These are phyloP conservation scores for Chenopodium formosanum DNA, from an alignment of 148 eudicot species.

Conservation along the genomic window DNA sequence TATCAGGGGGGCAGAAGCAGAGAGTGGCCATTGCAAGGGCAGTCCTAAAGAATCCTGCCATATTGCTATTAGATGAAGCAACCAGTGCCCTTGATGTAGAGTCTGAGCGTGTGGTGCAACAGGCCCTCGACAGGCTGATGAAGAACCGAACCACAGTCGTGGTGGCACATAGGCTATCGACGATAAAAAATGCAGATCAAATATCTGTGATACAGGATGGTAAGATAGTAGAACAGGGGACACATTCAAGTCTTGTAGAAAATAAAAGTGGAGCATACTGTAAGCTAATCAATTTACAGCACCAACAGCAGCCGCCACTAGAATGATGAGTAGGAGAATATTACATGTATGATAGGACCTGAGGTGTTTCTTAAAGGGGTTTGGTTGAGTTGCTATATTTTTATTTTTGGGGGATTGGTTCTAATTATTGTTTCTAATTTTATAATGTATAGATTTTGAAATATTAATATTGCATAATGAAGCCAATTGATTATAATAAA, in stretches of 20 bases:
- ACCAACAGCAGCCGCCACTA: slow-evolving; percentile 40
- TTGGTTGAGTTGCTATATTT: no score
- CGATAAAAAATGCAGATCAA: slow-evolving; percentile 78
- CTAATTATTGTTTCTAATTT: no score
- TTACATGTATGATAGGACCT: slow-evolving; percentile 7
- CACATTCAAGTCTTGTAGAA: slow-evolving; percentile 63
- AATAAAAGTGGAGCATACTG: slow-evolving; percentile 62
- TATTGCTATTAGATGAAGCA: slow-evolving; percentile 86
- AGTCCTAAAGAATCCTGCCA: slow-evolving; percentile 70
- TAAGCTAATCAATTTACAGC: slow-evolving; percentile 68
- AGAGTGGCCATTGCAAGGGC: slow-evolving; percentile 97
- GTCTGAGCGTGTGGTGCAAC: slow-evolving; percentile 85
- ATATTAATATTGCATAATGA: slow-evolving; percentile 2
- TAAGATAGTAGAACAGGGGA: slow-evolving; percentile 84
- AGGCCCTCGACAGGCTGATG: slow-evolving; percentile 85
- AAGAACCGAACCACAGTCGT: slow-evolving; percentile 76
- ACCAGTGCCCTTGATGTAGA: slow-evolving; percentile 88
- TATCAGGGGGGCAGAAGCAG: slow-evolving; percentile 98
- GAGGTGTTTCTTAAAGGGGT: not conserved
- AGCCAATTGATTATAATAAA: not conserved
- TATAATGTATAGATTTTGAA: slow-evolving; percentile 4
- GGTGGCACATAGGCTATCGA: slow-evolving; percentile 91
- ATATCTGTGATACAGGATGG: slow-evolving; percentile 92
- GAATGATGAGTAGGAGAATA: not conserved
- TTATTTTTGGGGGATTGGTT: no score